These are phyloP conservation scores for Acrocalymma vagum DNA, from an alignment of 2,329 filamentous ascomycete species.

Conservation along the genomic window DNA sequence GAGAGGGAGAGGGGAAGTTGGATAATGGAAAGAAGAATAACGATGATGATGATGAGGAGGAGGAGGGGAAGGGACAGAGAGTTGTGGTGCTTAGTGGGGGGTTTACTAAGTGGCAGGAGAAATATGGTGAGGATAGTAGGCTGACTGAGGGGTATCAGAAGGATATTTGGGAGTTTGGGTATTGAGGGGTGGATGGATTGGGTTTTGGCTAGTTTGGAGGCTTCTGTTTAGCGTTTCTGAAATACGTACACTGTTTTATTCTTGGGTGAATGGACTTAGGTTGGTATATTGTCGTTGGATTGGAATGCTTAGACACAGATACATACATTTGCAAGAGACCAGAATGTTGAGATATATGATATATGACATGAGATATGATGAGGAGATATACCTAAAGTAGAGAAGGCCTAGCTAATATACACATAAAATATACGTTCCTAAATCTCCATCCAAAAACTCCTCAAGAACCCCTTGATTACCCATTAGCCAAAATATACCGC, in stretches of 20 bases:
- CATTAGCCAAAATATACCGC: too few species aligned
- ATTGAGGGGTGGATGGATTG: slow-evolving; percentile 12
- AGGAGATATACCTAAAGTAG: too few species aligned
- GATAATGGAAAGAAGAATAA: slow-evolving; percentile 18
- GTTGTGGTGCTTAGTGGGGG: slow-evolving; percentile 85
- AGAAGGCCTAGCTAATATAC: too few species aligned
- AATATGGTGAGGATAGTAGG: slow-evolving; percentile 76
- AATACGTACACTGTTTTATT: background rate
- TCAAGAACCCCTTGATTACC: too few species aligned
- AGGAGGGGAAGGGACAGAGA: slow-evolving; percentile 63
- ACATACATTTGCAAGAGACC: too few species aligned
- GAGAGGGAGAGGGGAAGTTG: slow-evolving; percentile 22
- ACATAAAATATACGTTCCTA: too few species aligned
- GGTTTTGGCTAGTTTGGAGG: background rate
- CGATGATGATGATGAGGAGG: slow-evolving; percentile 15
- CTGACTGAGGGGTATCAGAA: slow-evolving; percentile 86
- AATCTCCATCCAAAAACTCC: too few species aligned
- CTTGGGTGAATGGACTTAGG: too few species aligned
- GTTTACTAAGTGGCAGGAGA: slow-evolving; percentile 89
- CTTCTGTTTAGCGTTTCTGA: background rate
- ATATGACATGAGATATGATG: too few species aligned
- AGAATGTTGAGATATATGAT: too few species aligned
- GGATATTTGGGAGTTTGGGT: slow-evolving; percentile 79
- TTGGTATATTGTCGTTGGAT: too few species aligned
- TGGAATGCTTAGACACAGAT: too few species aligned